phyloP scores from a whole-genome alignment of 345 rosid genomes.

The Linum usitatissimum region DNA sequence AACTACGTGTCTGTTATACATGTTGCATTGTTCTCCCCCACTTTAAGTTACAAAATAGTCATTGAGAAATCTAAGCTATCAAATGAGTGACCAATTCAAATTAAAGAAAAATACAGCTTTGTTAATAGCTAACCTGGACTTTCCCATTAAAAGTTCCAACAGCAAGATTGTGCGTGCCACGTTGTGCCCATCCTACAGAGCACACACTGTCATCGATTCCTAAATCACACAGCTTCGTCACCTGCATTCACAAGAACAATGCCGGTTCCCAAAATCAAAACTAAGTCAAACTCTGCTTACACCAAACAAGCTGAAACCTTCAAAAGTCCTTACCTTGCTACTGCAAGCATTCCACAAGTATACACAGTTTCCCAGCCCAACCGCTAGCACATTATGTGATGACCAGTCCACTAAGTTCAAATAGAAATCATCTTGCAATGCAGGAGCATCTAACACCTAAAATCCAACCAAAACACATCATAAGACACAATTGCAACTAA shows the following conservation, averaged over 20 bases:
- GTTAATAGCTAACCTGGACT: slow-evolving; percentile 51
- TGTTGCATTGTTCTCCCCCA: not conserved
- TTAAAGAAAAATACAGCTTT: not conserved
- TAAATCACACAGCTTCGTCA: slow-evolving; percentile 88
- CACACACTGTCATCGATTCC: slow-evolving; percentile 82
- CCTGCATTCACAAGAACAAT: slow-evolving; percentile 26
- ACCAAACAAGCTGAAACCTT: not conserved
- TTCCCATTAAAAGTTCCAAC: slow-evolving; percentile 85
- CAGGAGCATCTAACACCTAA: slow-evolving; percentile 97
- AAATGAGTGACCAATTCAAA: not conserved
- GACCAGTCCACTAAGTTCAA: slow-evolving; percentile 98
- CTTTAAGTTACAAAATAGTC: not conserved
- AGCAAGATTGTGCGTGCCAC: slow-evolving; percentile 63
- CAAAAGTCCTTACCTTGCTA: slow-evolving; percentile 55
- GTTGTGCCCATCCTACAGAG: slow-evolving; percentile 93
- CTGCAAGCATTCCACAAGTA: slow-evolving; percentile 99
- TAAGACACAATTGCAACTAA: not conserved
- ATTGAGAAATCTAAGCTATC: not conserved
- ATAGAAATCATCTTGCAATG: slow-evolving; percentile 98
- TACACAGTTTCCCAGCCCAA: slow-evolving; percentile 89
- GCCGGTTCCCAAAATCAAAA: too few species aligned
- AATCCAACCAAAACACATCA: slow-evolving; percentile 2
- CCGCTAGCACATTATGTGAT: slow-evolving; percentile 84
- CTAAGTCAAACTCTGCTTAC: not conserved
- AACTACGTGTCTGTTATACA: not conserved